Evolutionary conservation across 305 asterid species (phyloP).

Genomic region (Fraxinus nigra): DNA sequence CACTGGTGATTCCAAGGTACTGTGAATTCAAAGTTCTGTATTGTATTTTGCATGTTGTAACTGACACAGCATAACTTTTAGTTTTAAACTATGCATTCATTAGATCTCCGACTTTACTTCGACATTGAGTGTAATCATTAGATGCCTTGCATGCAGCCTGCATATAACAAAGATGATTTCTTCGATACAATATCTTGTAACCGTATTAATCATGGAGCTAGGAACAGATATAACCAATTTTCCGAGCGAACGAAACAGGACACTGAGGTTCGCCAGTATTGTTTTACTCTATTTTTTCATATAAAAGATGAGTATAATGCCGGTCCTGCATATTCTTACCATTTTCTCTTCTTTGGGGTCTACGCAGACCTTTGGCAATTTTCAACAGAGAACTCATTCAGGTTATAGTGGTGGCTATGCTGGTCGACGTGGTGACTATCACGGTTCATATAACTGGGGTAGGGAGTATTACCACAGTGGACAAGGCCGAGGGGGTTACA

Average conservation of each 20-base stretch:
- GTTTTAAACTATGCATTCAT: not conserved
- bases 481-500: slow-evolving; percentile 55
- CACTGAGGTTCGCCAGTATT: slow-evolving; percentile 46
- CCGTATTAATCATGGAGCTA: slow-evolving; percentile 46
- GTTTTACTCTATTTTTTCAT: not conserved
- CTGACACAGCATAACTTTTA: not conserved
- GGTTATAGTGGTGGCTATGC: slow-evolving; percentile 50
- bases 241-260: slow-evolving; percentile 51
- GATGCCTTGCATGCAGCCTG: slow-evolving; percentile 51
- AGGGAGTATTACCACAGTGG: slow-evolving; percentile 47
- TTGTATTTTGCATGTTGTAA: not conserved
- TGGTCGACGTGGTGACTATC: slow-evolving; percentile 44
- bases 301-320: not conserved
- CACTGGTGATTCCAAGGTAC: slow-evolving; percentile 46
- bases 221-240: slow-evolving; percentile 50
- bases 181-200: slow-evolving; percentile 71
- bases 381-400: slow-evolving; percentile 45
- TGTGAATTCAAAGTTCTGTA: slow-evolving; percentile 11
- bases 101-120: not conserved
- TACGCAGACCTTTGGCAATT: slow-evolving; percentile 57
- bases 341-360: not conserved
- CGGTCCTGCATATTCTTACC: not conserved
- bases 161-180: slow-evolving; percentile 81
- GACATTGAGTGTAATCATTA: not conserved
- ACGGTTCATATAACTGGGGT: slow-evolving; percentile 46